These are phyloP conservation scores for Aspergillus pseudonomiae DNA, from an alignment of 2,329 filamentous ascomycete species.

Conservation along the genomic window DNA sequence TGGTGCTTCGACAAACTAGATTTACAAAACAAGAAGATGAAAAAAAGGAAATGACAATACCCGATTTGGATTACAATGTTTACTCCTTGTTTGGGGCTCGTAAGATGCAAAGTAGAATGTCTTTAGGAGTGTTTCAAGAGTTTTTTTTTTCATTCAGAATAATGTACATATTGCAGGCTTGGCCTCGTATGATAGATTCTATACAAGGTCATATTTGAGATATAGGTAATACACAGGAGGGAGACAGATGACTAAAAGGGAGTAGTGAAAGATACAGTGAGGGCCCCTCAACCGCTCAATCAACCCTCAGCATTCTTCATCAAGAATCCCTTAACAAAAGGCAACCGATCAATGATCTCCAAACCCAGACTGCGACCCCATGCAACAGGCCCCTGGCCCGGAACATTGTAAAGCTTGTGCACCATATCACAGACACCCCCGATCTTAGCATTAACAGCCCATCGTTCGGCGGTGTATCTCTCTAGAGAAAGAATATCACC, in stretches of 20 bases:
- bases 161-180: not conserved
- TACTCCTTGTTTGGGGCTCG: not conserved
- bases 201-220: not conserved
- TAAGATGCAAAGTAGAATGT: not conserved
- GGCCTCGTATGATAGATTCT: not conserved
- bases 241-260: not conserved
- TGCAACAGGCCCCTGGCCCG: constrained; percentile 74
- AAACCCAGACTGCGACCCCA: constrained; percentile 77
- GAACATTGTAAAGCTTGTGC: constrained; percentile 85
- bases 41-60: constrained; percentile 2
- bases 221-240: not conserved
- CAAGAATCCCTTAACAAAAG: constrained; percentile 77
- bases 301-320: constrained; percentile 68
- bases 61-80: not conserved
- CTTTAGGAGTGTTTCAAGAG: not conserved
- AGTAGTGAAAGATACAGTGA: not conserved
- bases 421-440: constrained; percentile 81
- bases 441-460: constrained; percentile 79
- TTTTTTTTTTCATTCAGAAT: not conserved
- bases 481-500: constrained; percentile 79
- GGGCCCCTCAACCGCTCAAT: not conserved
- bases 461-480: constrained; percentile 77
- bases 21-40: not conserved
- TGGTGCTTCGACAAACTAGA: constrained; percentile 18
- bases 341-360: constrained; percentile 72